Conservation (phyloP, 2,329 filamentous ascomycete genomes). For the Nothopassalora personata region DNA sequence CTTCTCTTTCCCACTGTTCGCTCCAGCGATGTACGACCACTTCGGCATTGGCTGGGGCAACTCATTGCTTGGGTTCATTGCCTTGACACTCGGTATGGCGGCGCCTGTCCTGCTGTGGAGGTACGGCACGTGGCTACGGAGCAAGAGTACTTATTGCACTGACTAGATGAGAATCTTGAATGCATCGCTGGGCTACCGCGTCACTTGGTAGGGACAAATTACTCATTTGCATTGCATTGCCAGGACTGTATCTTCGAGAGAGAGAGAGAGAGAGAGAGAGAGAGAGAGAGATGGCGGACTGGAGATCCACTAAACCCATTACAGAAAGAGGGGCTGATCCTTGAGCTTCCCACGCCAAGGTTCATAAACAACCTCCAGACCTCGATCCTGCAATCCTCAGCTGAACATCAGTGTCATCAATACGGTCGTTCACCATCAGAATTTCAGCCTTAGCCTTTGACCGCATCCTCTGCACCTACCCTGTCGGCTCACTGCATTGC, state of each 20-base stretch:
- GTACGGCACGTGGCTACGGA: constrained; percentile 16
- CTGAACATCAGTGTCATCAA: not conserved
- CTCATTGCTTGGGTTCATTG: constrained; percentile 20
- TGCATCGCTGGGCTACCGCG: too few relatives aligned
- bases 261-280: too few relatives aligned
- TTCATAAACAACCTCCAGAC: not conserved
- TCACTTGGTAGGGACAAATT: too few relatives aligned
- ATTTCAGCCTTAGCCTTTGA: not conserved
- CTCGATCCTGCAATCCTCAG: not conserved
- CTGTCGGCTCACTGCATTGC: not conserved
- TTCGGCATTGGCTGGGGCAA: constrained; percentile 39
- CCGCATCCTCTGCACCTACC: not conserved
- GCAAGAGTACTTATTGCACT: constrained; percentile 20
- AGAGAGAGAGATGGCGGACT: too few relatives aligned
- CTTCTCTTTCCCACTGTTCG: constrained; percentile 49
- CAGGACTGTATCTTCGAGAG: too few relatives aligned
- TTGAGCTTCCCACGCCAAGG: not conserved
- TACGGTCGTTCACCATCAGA: not conserved
- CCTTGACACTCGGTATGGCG: constrained; percentile 12
- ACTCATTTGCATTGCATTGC: too few relatives aligned
- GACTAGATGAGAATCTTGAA: too few relatives aligned
- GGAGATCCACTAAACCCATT: too few relatives aligned
- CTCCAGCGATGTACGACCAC: constrained; percentile 37
- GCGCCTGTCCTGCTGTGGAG: constrained; percentile 21
- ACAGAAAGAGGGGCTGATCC: not conserved